These are phyloP conservation scores for Rhizoclosmatium sp. DNA, from an alignment of 192 early-diverging fungal genomes.

Conservation along the genomic window DNA sequence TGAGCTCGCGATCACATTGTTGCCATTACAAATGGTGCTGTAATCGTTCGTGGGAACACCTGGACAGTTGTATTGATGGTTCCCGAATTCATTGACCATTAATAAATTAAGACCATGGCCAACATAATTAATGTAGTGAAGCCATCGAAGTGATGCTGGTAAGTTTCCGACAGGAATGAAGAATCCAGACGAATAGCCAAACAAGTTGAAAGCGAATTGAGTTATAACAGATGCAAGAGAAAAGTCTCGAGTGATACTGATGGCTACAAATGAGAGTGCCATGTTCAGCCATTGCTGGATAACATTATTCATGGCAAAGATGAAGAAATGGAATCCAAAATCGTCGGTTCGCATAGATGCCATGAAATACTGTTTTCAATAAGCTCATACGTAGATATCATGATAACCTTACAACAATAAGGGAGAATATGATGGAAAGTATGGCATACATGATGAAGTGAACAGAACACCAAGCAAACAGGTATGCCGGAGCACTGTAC, in stretches of 20 bases:
- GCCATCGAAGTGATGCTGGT: conserved; percentile 44
- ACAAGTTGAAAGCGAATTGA: conserved; percentile 38
- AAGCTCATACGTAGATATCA: not conserved
- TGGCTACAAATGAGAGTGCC: conserved; percentile 35
- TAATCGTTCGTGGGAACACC: not conserved
- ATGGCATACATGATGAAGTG: conserved; percentile 40
- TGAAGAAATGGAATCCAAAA: conserved; percentile 37
- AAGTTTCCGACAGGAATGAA: conserved; percentile 42
- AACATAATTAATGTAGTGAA: conserved; percentile 39
- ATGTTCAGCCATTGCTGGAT: conserved; percentile 14
- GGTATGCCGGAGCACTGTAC: conserved; percentile 52
- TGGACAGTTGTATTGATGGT: conserved; percentile 44
- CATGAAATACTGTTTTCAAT: conserved; percentile 43
- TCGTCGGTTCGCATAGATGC: conserved; percentile 45
- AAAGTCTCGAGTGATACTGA: conserved; percentile 49
- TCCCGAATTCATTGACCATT: conserved; percentile 50
- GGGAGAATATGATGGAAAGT: conserved; percentile 33
- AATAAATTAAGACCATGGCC: conserved; percentile 41
- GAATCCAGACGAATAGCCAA: conserved; percentile 48
- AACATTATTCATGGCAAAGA: conserved; percentile 25
- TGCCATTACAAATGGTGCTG: conserved; percentile 42
- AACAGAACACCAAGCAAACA: conserved; percentile 43
- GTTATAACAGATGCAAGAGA: conserved; percentile 43
- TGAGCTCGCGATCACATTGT: conserved; percentile 31
- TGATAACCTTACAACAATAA: conserved; percentile 33